Evolutionary conservation across 192 early-diverging fungal species (phyloP).

Genomic region (Backusella luteola): DNA sequence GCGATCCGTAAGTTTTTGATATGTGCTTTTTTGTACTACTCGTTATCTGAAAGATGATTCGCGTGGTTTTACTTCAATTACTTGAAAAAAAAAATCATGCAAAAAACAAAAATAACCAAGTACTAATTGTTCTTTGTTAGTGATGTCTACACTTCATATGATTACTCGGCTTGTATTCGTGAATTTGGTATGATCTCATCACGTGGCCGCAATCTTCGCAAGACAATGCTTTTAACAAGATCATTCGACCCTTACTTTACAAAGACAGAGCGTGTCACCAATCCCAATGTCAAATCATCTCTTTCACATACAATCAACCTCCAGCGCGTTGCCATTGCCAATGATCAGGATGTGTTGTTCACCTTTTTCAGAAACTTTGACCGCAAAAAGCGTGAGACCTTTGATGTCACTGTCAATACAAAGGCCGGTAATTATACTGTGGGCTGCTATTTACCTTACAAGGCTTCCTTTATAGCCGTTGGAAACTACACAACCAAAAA

Average conservation of each 20-base stretch:
- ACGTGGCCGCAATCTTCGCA: conserved; percentile 57
- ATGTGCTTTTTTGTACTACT: not conserved
- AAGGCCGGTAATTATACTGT: conserved; percentile 3
- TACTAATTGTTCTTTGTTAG: conserved; percentile 17
- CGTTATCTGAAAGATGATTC: no score
- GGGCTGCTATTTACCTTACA: conserved; percentile 49
- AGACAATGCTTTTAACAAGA: conserved; percentile 54
- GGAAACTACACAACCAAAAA: conserved; percentile 55
- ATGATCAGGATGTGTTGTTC: conserved; percentile 36
- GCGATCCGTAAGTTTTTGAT: conserved; percentile 53
- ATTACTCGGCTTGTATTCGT: conserved; percentile 75
- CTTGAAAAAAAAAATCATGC: no score
- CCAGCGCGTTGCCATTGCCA: conserved; percentile 34
- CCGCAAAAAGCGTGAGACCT: conserved; percentile 32
- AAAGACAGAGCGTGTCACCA: conserved; percentile 44
- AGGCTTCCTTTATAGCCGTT: conserved; percentile 60
- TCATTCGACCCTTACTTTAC: conserved; percentile 57
- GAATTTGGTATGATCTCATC: conserved; percentile 68
- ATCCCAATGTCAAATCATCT: conserved; percentile 33
- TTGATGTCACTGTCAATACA: conserved; percentile 37
- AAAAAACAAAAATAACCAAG: no score
- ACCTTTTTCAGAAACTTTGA: conserved; percentile 72
- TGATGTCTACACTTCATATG: conserved; percentile 76
- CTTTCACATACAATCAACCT: conserved; percentile 43
- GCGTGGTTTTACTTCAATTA: no score